These are phyloP conservation scores for Russula foetens DNA, from an alignment of 768 basidiomycete species.

Conservation along the genomic window DNA sequence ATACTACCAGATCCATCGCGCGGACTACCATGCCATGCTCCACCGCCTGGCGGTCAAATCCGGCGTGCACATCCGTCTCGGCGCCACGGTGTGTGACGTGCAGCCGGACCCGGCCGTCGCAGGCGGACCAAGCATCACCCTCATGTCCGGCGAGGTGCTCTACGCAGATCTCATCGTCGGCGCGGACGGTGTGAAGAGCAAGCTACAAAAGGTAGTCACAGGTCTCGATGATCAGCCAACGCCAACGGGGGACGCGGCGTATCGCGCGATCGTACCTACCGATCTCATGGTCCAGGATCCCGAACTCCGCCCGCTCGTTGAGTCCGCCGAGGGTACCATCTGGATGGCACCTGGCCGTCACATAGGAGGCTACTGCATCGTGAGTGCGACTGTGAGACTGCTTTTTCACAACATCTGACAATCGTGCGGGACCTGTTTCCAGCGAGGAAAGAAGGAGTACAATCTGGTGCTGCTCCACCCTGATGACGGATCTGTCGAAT, in stretches of 20 bases:
- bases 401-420: too few relatives aligned
- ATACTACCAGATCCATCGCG: constrained; percentile 37
- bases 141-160: constrained; percentile 30
- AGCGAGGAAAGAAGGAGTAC: too few relatives aligned
- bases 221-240: constrained; percentile 34
- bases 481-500: too few relatives aligned
- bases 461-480: too few relatives aligned
- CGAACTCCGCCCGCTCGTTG: too few relatives aligned
- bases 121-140: constrained; percentile 28
- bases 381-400: too few relatives aligned
- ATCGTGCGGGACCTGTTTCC: too few relatives aligned
- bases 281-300: too few relatives aligned
- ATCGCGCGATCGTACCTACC: constrained; percentile 45
- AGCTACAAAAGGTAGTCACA: constrained; percentile 42
- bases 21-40: constrained; percentile 35
- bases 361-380: too few relatives aligned
- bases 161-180: constrained; percentile 32
- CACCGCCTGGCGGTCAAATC: constrained; percentile 29
- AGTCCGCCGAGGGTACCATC: too few relatives aligned
- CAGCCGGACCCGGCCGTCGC: constrained; percentile 24
- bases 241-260: constrained; percentile 57
- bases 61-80: constrained; percentile 27
- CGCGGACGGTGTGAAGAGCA: constrained; percentile 41
- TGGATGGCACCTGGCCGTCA: too few relatives aligned
- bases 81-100: constrained; percentile 26